Percentiles rank a stretch among this genome's conserved stretches.
Evolutionary conservation across 192 early-diverging fungal genomes (phyloP).

Genomic region (Chytriomyces sp.): DNA sequence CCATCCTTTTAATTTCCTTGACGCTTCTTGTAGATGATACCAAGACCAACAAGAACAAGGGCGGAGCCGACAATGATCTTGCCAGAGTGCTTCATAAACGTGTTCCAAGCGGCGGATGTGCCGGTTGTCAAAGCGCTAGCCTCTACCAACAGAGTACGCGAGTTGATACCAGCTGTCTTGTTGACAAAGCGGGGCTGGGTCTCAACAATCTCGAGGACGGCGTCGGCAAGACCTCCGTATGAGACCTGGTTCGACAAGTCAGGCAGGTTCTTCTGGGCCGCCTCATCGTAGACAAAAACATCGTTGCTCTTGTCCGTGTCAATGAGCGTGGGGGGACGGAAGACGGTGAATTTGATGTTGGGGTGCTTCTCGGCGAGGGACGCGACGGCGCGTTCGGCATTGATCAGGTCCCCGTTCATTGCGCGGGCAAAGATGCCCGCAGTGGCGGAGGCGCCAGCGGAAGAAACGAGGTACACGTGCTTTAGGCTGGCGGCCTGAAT

Average conservation of each 20-base stretch:
- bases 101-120: background rate
- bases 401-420: constrained; percentile 1
- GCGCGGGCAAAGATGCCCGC: background rate
- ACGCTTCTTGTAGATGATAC: background rate
- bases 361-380: constrained; percentile 3
- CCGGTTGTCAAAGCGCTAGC: background rate
- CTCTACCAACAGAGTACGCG: constrained; percentile 1
- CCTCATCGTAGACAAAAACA: constrained; percentile 28
- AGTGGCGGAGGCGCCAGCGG: background rate
- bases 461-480: constrained; percentile 25
- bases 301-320: constrained; percentile 26
- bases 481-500: background rate
- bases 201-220: constrained; percentile 28
- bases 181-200: constrained; percentile 24
- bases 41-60: constrained; percentile 5
- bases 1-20: too few species aligned
- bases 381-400: constrained; percentile 2
- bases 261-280: constrained; percentile 12
- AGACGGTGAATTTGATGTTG: constrained; percentile 25
- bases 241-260: constrained; percentile 26
- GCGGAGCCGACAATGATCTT: constrained; percentile 4
- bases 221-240: constrained; percentile 17
- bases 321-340: constrained; percentile 24
- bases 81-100: background rate
- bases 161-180: constrained; percentile 26